Percentiles rank a stretch among this genome's conserved stretches.
phyloP scores from a whole-genome alignment of 1,284 basidiomycete species.

The Ustilago loliicola region DNA sequence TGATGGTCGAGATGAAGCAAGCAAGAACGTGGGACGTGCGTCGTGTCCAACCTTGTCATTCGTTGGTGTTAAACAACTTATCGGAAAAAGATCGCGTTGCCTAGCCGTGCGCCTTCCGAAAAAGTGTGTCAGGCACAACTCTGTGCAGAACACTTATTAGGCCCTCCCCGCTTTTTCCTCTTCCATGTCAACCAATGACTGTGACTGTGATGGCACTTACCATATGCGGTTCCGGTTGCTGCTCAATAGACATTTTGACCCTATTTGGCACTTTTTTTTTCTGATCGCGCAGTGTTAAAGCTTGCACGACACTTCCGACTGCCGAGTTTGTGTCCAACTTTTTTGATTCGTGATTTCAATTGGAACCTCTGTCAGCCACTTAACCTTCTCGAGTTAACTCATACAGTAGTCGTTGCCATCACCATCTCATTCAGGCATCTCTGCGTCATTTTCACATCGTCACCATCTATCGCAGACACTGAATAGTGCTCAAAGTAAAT shows the following conservation, averaged over 20 bases:
- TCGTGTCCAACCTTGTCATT: neutral
- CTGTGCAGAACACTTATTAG: neutral
- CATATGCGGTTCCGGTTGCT: neutral
- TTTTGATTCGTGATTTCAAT: conserved; percentile 3
- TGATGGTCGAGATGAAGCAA: conserved; percentile 17
- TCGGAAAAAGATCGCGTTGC: conserved; percentile 1
- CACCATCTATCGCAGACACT: neutral
- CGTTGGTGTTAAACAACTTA: neutral
- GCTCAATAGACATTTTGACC: neutral
- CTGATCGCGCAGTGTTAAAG: neutral
- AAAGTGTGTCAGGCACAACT: neutral
- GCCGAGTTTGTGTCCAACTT: conserved; percentile 17
- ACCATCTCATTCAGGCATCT: neutral
- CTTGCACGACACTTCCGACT: conserved; percentile 12
- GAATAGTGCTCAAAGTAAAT: no score
- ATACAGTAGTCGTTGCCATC: neutral
- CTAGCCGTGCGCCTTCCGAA: neutral
- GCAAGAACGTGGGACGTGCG: conserved; percentile 18
- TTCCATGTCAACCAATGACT: conserved; percentile 2
- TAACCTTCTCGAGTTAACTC: neutral
- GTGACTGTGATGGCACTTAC: neutral
- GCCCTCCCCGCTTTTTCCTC: neutral
- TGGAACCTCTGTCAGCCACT: neutral
- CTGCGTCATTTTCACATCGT: neutral
- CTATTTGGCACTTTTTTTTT: neutral